Percentiles rank a stretch among this genome's conserved stretches.
Conservation (phyloP, 176 grass and related monocot genomes). For the Avena eriantha region DNA sequence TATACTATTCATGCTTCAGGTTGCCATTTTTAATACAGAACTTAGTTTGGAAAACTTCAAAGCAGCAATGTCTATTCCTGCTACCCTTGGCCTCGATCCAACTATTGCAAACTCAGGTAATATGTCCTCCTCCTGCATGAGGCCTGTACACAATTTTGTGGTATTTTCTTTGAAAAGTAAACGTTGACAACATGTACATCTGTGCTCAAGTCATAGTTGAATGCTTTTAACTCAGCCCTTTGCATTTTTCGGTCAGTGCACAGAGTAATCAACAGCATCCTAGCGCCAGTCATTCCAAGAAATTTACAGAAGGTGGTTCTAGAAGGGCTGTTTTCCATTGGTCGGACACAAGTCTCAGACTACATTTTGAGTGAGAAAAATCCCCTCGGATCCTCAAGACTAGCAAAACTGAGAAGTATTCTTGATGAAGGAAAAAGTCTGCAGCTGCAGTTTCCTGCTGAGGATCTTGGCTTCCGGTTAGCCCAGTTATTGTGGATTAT, state of each 20-base stretch:
- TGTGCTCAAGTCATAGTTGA: conserved; percentile 16
- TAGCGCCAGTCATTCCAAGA: conserved; percentile 74
- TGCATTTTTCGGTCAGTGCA: conserved; percentile 59
- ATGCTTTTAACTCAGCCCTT: not conserved
- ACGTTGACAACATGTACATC: conserved; percentile 8
- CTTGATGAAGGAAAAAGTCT: conserved; percentile 94
- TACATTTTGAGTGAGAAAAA: conserved; percentile 90
- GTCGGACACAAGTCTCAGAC: conserved; percentile 78
- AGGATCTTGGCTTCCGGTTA: conserved; percentile 97
- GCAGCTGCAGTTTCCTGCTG: conserved; percentile 93
- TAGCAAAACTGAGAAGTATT: conserved; percentile 78
- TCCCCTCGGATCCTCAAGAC: conserved; percentile 68
- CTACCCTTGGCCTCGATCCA: conserved; percentile 90
- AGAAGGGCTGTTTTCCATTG: conserved; percentile 91
- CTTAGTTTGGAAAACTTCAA: conserved; percentile 91
- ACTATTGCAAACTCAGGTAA: conserved; percentile 92
- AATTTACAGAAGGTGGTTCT: conserved; percentile 68
- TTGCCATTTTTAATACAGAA: conserved; percentile 89
- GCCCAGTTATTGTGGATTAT: not conserved
- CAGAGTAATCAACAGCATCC: conserved; percentile 69
- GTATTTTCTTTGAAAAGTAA: conserved; percentile 16
- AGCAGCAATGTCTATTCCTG: conserved; percentile 92
- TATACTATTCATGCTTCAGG: conserved; percentile 53
- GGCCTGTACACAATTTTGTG: not conserved
- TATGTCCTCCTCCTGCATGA: conserved; percentile 3